Percentiles rank a stretch among this genome's conserved stretches.
phyloP scores from a whole-genome alignment of 1,284 basidiomycete genomes.

The Mycena citricolor region DNA sequence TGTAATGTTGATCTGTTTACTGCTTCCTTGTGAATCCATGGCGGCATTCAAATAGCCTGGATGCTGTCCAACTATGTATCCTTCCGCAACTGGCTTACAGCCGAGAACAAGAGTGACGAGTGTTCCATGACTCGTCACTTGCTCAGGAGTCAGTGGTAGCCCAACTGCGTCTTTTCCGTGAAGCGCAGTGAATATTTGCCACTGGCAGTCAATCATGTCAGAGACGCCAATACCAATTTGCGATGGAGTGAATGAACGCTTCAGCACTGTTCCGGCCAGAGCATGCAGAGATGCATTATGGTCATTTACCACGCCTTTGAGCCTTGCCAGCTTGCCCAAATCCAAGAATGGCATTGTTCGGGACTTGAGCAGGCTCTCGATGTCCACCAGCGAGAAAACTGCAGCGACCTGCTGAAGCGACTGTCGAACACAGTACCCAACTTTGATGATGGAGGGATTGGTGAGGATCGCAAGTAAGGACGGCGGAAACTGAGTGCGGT shows the following conservation, averaged over 20 bases:
- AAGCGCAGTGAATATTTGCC: slow-evolving; percentile 12
- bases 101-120: slow-evolving; percentile 13
- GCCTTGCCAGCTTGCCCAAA: slow-evolving; percentile 8
- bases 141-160: slow-evolving; percentile 2
- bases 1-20: slow-evolving; percentile 12
- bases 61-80: slow-evolving; percentile 7
- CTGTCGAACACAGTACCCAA: slow-evolving; percentile 2
- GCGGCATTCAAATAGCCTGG: slow-evolving; percentile 1
- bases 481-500: slow-evolving; percentile 7
- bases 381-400: not conserved
- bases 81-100: slow-evolving; percentile 14
- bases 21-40: slow-evolving; percentile 7
- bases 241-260: not conserved
- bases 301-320: slow-evolving; percentile 8
- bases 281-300: slow-evolving; percentile 8
- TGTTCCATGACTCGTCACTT: slow-evolving; percentile 3
- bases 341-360: slow-evolving; percentile 5
- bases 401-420: not conserved
- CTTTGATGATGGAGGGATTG: slow-evolving; percentile 11
- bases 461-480: slow-evolving; percentile 10
- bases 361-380: not conserved
- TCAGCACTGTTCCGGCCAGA: slow-evolving; percentile 8
- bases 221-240: not conserved
- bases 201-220: slow-evolving; percentile 13
- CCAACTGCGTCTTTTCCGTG: slow-evolving; percentile 4